These are phyloP conservation scores for Martiniozyma asiatica DNA, from an alignment of 1,139 yeast species.

Conservation along the genomic window DNA sequence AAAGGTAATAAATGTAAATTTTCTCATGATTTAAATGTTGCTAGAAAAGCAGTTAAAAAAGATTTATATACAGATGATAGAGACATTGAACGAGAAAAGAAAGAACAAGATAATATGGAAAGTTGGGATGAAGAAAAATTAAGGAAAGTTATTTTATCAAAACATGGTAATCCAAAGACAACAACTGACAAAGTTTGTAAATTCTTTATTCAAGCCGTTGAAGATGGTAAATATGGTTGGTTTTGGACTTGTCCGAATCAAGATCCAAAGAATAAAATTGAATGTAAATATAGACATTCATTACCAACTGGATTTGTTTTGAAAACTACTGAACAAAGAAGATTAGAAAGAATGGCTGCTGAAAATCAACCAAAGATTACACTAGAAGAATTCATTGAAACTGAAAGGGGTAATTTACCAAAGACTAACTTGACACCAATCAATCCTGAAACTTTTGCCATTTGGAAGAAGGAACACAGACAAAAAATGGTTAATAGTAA, in stretches of 20 bases:
- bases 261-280: constrained; percentile 39
- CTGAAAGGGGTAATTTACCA: constrained; percentile 82
- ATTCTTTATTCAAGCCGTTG: constrained; percentile 90
- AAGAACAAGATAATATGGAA: constrained; percentile 86
- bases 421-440: constrained; percentile 74
- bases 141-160: constrained; percentile 73
- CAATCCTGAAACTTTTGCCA: constrained; percentile 66
- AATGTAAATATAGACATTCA: constrained; percentile 93
- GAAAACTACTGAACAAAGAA: constrained; percentile 92
- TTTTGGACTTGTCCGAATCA: constrained; percentile 97
- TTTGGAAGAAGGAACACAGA: constrained; percentile 70
- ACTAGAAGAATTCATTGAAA: constrained; percentile 88
- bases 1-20: constrained; percentile 89
- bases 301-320: constrained; percentile 93
- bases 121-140: constrained; percentile 95
- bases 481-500: constrained; percentile 49
- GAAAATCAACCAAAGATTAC: constrained; percentile 86
- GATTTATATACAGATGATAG: constrained; percentile 90
- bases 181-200: constrained; percentile 95
- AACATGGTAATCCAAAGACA: constrained; percentile 89
- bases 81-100: constrained; percentile 22
- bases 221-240: constrained; percentile 97
- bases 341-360: constrained; percentile 74
- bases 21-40: constrained; percentile 79
- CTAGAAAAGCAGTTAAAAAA: constrained; percentile 80